Evolutionary conservation across 2,329 filamentous ascomycete genomes (phyloP).

Genomic region (Colletotrichum costaricense): DNA sequence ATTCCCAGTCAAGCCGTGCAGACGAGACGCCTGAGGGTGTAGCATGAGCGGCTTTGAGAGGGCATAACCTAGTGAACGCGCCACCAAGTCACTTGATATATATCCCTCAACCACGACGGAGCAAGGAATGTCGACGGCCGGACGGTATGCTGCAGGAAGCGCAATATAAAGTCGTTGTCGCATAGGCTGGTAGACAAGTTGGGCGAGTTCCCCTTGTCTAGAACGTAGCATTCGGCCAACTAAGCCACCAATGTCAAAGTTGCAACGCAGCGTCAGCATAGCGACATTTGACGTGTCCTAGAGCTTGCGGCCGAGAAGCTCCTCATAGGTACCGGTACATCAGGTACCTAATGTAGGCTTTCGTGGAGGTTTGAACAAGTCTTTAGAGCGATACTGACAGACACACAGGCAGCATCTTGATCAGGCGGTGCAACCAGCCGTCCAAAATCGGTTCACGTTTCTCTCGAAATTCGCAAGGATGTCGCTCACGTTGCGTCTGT

Average conservation of each 20-base stretch:
- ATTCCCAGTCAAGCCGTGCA: background rate
- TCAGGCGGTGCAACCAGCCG: background rate
- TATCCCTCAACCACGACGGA: background rate
- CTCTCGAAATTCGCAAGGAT: background rate
- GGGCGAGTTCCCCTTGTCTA: background rate
- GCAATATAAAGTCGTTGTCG: background rate
- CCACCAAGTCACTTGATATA: background rate
- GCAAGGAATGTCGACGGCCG: background rate
- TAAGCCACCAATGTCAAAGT: background rate
- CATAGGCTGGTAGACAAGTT: background rate
- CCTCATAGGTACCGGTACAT: background rate
- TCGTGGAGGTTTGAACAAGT: background rate
- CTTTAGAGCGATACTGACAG: background rate
- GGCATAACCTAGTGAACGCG: background rate
- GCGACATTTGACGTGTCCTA: background rate
- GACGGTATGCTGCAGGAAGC: background rate
- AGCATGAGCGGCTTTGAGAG: slow-evolving; percentile 14
- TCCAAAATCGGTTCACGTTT: background rate
- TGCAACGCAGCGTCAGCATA: background rate
- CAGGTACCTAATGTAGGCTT: background rate
- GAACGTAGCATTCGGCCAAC: slow-evolving; percentile 3
- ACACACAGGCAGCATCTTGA: background rate
- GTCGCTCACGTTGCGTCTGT: background rate
- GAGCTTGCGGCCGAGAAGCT: too few species aligned
- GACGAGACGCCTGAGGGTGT: background rate